These are phyloP conservation scores for Gaeumannomyces sp. DNA, from an alignment of 2,329 filamentous ascomycete genomes.

Conservation along the genomic window DNA sequence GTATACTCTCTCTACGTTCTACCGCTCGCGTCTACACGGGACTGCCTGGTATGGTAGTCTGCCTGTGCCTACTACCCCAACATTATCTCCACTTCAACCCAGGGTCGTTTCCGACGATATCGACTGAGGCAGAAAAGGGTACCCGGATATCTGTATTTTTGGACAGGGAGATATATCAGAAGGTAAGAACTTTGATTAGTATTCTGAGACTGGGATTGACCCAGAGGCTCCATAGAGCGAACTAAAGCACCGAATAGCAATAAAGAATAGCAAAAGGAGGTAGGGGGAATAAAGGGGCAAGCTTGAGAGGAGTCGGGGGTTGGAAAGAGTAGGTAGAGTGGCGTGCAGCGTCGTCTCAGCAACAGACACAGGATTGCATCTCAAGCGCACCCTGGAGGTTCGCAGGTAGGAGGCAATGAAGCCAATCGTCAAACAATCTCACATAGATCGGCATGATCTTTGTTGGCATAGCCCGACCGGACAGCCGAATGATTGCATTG, in stretches of 20 bases:
- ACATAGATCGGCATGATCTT: background rate
- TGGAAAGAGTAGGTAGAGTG: background rate
- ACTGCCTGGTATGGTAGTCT: too few species aligned
- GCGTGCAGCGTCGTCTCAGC: background rate
- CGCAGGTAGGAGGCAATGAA: background rate
- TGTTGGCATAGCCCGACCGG: background rate
- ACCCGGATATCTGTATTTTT: too few species aligned
- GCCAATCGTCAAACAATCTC: background rate
- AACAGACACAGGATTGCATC: background rate
- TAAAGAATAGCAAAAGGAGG: background rate
- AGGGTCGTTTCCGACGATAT: too few species aligned
- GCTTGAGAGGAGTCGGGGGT: background rate
- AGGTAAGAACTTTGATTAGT: background rate
- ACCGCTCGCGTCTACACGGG: too few species aligned
- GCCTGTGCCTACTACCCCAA: too few species aligned
- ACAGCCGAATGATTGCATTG: background rate
- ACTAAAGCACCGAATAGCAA: background rate
- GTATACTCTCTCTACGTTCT: background rate
- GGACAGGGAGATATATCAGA: background rate
- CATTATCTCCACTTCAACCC: too few species aligned
- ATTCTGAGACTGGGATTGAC: background rate
- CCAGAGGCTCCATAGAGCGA: background rate
- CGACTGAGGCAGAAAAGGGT: too few species aligned
- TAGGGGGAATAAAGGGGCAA: background rate
- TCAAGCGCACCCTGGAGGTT: background rate